A percentile compares a stretch with the other conserved stretches of the same genome.
Evolutionary conservation across 2,329 filamentous ascomycete species (phyloP).

Genomic region (Ophiostoma novo-ulmi): DNA sequence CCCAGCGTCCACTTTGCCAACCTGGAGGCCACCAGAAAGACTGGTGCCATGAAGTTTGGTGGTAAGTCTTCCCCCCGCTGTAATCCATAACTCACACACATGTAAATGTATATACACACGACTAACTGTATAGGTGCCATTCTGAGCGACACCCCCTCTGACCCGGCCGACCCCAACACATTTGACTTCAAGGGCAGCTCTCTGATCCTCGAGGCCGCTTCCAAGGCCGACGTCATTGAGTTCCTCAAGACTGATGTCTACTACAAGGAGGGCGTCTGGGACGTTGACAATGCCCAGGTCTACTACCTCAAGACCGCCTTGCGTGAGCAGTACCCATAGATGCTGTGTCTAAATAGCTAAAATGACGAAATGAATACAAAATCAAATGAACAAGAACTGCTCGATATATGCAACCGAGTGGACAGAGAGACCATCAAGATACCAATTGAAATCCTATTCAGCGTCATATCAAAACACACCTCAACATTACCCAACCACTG

Average conservation of each 20-base stretch:
- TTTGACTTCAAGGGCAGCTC: conserved; percentile 71
- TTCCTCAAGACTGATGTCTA: conserved; percentile 69
- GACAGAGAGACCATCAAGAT: too few relatives aligned
- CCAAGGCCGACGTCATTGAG: conserved; percentile 63
- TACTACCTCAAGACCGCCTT: conserved; percentile 35
- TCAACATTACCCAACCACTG: too few relatives aligned
- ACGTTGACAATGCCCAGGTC: conserved; percentile 57
- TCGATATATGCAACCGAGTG: too few relatives aligned
- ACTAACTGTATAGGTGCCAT: conserved; percentile 52
- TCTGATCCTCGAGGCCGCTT: conserved; percentile 61
- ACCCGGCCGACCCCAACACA: conserved; percentile 49
- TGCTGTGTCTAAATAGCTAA: not conserved
- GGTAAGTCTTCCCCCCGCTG: conserved; percentile 42
- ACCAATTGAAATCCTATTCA: not conserved
- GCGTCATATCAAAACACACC: not conserved
- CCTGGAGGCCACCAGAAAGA: conserved; percentile 48
- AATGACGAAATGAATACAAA: not conserved
- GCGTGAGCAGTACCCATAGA: conserved; percentile 26
- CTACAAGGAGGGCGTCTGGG: conserved; percentile 68
- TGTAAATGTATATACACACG: not conserved
- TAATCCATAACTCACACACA: not conserved
- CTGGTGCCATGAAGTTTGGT: conserved; percentile 59
- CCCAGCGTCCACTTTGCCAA: conserved; percentile 51
- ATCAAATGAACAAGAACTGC: too few relatives aligned
- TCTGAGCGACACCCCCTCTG: conserved; percentile 59